Conservation (phyloP, 2,329 filamentous ascomycete genomes). For the Nemania bipapillata region DNA sequence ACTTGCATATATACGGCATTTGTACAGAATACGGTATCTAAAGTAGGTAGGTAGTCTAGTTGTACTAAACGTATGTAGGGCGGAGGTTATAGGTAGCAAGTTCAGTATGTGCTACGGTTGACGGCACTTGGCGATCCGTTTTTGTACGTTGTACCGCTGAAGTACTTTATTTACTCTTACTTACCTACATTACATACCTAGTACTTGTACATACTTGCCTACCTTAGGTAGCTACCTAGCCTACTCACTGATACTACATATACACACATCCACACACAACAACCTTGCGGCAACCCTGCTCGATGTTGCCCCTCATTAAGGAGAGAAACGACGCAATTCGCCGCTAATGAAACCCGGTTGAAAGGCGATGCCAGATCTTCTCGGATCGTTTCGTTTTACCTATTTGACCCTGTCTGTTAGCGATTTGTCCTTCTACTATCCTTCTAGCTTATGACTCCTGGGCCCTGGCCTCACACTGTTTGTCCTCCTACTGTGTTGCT, state of each 20-base stretch:
- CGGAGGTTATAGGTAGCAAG: not conserved
- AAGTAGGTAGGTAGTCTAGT: too few relatives aligned
- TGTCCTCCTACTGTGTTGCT: not conserved
- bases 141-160: conserved; percentile 6
- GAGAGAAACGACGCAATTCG: conserved; percentile 14
- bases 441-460: not conserved
- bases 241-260: too few relatives aligned
- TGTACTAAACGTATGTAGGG: not conserved
- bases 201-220: not conserved
- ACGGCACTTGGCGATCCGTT: conserved; percentile 12
- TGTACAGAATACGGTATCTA: not conserved
- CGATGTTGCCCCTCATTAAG: conserved; percentile 25
- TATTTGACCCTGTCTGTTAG: not conserved
- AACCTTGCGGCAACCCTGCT: conserved; percentile 17
- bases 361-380: conserved; percentile 12
- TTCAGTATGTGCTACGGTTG: conserved; percentile 16
- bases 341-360: conserved; percentile 11
- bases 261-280: not conserved
- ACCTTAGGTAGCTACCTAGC: too few relatives aligned
- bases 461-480: not conserved
- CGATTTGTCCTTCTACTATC: not conserved
- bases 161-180: conserved; percentile 3
- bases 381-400: not conserved
- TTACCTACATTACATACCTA: too few relatives aligned
- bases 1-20: not conserved